Percentiles rank a stretch among this genome's conserved stretches.
These are phyloP conservation scores for Yarrowia osloensis DNA, from an alignment of 805 yeast genomes.

Conservation along the genomic window DNA sequence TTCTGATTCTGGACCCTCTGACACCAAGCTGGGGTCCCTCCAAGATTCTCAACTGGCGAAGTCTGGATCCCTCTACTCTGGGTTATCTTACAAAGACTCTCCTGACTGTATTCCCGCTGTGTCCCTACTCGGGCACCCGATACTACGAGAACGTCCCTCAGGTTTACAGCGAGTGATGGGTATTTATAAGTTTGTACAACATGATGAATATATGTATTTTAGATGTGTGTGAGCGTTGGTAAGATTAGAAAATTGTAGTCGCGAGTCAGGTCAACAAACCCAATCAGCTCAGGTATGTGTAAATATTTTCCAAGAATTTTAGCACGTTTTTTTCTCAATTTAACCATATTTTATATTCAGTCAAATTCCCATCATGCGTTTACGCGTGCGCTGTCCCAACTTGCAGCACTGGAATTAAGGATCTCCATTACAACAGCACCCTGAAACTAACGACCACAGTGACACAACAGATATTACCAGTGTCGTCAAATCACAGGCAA, in stretches of 20 bases:
- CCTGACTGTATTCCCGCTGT: conserved; percentile 14
- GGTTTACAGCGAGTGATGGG: not conserved
- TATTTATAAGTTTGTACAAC: not conserved
- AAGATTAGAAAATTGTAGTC: too few relatives aligned
- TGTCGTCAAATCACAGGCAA: conserved; percentile 39
- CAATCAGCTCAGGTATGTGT: too few relatives aligned
- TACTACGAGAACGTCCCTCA: conserved; percentile 23
- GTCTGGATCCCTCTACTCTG: not conserved
- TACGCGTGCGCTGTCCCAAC: conserved; percentile 23
- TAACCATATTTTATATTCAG: not conserved
- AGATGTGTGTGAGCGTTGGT: not conserved
- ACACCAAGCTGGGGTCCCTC: conserved; percentile 28
- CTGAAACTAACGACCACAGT: not conserved
- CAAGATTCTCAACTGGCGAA: conserved; percentile 26
- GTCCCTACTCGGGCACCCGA: conserved; percentile 15
- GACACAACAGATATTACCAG: not conserved
- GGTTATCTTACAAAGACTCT: conserved; percentile 21
- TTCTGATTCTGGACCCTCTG: conserved; percentile 17
- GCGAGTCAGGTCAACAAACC: too few relatives aligned
- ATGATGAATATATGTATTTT: conserved; percentile 7
- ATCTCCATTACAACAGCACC: not conserved
- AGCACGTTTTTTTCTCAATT: too few relatives aligned
- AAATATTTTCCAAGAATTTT: too few relatives aligned
- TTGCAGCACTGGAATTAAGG: conserved; percentile 1
- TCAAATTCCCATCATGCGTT: not conserved